Evolutionary conservation across 768 basidiomycete species (phyloP), one percentile per base, ranked within the genome.

Genomic region (Kwoniella sp.): DNA sequence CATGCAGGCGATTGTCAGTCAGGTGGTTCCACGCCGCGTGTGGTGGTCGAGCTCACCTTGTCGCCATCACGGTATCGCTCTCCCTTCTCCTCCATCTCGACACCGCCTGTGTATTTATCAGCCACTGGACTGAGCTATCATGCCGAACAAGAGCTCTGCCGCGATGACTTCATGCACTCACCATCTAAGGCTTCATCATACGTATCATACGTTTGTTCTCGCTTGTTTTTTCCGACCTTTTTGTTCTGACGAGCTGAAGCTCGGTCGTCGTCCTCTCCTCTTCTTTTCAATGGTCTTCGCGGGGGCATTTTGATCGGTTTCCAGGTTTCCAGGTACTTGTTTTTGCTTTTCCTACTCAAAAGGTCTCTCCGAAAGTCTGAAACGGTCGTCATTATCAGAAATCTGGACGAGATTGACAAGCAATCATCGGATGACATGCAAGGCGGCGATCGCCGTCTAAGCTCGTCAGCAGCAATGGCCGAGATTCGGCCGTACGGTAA

Each of bases 131-230:
- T 37, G 41, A 8, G n/a, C 26, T 37, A 57, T 5, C 5, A 13
- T 29, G 20, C 25, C 11, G 23, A 5, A 57, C 28, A 34, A n/a
- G n/a, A n/a, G n/a, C n/a, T n/a, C n/a, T n/a, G 34, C 34, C 2
- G 28, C 12, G 48, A 47, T 31, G 25, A 30, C 38, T n/a, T 1
- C 20, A n/a, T 2, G 1, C 30, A 64, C 76, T 48, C 50, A 75
- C 77, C 78, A 58, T 81, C 80, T 53, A 81, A 57, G 23, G 77
- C 75, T 25, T 81, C 80, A 45, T 81, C 80, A 55, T 79, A 81
- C 11, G 75, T 77, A 25, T 81, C 78, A 58, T 79, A 79, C 1
- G 76, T 76, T 28, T 65, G 60, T 50, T 74, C 75, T 23, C 68
- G 41, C 69, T 70, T 68, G 5, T 70, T 69, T 41, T 75, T 77